Evolutionary conservation across 345 rosid genomes (phyloP).

Genomic region (Acer saccharum): DNA sequence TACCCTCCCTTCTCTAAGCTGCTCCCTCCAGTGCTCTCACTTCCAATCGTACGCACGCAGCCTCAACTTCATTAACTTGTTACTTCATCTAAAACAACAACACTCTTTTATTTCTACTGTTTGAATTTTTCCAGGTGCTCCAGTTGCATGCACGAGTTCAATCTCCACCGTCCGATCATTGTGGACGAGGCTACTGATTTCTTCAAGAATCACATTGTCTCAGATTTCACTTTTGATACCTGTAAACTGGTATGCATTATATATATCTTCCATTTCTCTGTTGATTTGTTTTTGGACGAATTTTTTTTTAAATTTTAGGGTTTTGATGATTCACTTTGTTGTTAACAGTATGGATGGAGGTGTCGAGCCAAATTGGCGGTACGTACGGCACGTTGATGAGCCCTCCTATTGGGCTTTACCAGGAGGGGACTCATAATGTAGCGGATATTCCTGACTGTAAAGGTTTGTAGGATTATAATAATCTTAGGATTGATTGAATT

Average conservation of each 20-base stretch:
- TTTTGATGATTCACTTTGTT: constrained; percentile 21
- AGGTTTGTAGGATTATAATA: no score
- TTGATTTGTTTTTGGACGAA: background rate
- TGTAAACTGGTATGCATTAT: constrained; percentile 58
- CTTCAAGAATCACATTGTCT: constrained; percentile 58
- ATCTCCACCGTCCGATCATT: constrained; percentile 73
- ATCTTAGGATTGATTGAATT: no score
- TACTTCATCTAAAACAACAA: background rate
- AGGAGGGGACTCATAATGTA: no score
- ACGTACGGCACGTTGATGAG: no score
- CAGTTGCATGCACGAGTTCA: constrained; percentile 84
- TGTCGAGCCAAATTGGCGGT: constrained; percentile 72
- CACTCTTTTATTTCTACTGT: background rate
- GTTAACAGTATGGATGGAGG: constrained; percentile 87
- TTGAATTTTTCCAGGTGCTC: constrained; percentile 60
- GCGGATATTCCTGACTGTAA: no score
- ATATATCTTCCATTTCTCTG: constrained; percentile 13
- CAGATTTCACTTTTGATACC: constrained; percentile 36
- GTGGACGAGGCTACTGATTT: constrained; percentile 72
- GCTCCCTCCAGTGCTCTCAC: constrained; percentile 82
- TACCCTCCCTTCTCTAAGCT: constrained; percentile 39
- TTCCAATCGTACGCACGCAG: constrained; percentile 62
- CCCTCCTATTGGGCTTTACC: no score
- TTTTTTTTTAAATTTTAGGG: constrained; percentile 6
- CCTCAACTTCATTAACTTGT: background rate